These are phyloP conservation scores for Mortierella sp. DNA, from an alignment of 371 early-diverging fungal genomes.

Conservation along the genomic window DNA sequence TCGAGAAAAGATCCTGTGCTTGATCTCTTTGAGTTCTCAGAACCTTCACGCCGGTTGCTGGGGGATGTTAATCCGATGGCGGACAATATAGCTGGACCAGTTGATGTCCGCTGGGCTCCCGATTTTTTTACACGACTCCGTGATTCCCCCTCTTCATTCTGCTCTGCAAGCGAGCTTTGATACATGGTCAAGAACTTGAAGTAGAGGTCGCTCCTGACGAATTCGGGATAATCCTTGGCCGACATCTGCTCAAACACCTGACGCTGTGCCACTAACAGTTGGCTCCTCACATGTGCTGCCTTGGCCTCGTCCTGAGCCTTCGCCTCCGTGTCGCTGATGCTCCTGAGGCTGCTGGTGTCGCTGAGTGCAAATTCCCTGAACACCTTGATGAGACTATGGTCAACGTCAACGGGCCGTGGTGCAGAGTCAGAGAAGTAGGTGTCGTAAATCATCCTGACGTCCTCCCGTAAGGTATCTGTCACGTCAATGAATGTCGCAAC, in stretches of 20 bases:
- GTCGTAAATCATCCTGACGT: constrained; percentile 75
- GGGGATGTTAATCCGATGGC: constrained; percentile 30
- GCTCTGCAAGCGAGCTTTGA: constrained; percentile 34
- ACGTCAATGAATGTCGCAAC: constrained; percentile 28
- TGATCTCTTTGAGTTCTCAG: constrained; percentile 37
- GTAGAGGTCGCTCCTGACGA: constrained; percentile 76
- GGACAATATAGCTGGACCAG: constrained; percentile 34
- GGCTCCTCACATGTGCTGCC: constrained; percentile 49
- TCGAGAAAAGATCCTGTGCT: constrained; percentile 55
- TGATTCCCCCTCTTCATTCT: not conserved
- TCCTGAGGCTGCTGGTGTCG: constrained; percentile 22
- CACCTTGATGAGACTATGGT: constrained; percentile 39
- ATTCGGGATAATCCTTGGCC: constrained; percentile 71
- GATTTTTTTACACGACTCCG: not conserved
- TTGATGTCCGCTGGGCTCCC: constrained; percentile 10
- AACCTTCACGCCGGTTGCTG: constrained; percentile 2
- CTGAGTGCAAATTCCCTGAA: constrained; percentile 34
- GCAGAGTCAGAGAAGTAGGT: constrained; percentile 75
- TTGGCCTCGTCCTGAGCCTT: constrained; percentile 37
- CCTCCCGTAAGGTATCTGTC: constrained; percentile 65
- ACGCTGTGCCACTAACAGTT: constrained; percentile 60
- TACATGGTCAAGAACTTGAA: constrained; percentile 64
- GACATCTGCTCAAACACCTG: constrained; percentile 78
- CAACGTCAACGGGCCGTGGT: constrained; percentile 63
- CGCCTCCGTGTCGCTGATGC: constrained; percentile 3